These are phyloP conservation scores for Pichia inconspicua DNA, from an alignment of 1,139 yeast species.

Conservation along the genomic window DNA sequence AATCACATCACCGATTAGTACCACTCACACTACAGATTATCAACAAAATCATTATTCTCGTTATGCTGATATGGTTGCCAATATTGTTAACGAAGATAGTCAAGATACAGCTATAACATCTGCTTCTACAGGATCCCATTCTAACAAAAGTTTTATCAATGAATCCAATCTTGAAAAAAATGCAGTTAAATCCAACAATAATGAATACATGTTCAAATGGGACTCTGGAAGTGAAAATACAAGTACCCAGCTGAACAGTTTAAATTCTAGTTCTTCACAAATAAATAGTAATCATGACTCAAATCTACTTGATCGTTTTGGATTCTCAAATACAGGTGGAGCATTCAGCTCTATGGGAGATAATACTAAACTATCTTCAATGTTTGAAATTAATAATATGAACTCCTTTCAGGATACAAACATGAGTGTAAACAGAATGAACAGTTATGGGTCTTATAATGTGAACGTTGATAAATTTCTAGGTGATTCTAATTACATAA, in stretches of 20 bases:
- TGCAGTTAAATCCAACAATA: too few species aligned
- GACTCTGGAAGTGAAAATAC: not conserved
- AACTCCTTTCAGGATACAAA: not conserved
- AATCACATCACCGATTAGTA: not conserved
- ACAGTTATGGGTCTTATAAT: not conserved
- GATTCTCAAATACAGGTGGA: not conserved
- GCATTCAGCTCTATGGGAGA: not conserved
- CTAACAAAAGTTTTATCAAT: too few species aligned
- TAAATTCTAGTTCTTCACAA: not conserved
- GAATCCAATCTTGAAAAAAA: too few species aligned
- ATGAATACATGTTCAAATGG: not conserved
- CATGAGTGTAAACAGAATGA: not conserved
- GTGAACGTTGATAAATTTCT: slow-evolving; percentile 1
- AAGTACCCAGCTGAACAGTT: not conserved
- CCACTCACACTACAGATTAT: not conserved
- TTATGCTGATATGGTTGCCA: slow-evolving; percentile 29
- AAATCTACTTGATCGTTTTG: not conserved
- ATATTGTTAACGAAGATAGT: slow-evolving; percentile 25
- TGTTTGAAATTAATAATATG: slow-evolving; percentile 2
- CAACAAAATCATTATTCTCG: slow-evolving; percentile 2
- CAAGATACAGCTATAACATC: not conserved
- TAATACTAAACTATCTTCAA: not conserved
- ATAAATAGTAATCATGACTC: not conserved
- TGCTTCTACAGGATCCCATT: not conserved
- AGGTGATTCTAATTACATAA: not conserved